Conservation (phyloP, 2,329 filamentous ascomycete species). For the Dothideomycetes sp. region DNA sequence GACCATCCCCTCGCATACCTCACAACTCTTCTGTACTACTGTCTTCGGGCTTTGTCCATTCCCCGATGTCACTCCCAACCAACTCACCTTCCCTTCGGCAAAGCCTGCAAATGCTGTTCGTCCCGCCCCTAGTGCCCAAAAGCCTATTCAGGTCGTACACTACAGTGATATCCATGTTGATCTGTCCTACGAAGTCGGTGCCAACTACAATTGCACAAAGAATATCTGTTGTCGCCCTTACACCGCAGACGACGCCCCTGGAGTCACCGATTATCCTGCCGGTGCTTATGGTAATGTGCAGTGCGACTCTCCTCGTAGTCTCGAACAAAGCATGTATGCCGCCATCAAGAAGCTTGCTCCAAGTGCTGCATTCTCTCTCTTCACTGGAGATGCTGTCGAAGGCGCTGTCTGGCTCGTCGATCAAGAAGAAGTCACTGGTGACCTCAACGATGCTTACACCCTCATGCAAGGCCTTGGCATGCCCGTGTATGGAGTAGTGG, state of each 20-base stretch:
- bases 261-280: conserved; percentile 41
- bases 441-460: conserved; percentile 39
- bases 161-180: conserved; percentile 54
- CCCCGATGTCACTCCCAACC: conserved; percentile 37
- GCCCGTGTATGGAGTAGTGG: conserved; percentile 44
- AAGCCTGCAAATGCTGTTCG: conserved; percentile 30
- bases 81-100: conserved; percentile 36
- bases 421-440: conserved; percentile 24
- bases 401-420: conserved; percentile 36
- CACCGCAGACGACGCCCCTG: conserved; percentile 38
- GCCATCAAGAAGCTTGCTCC: conserved; percentile 31
- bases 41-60: conserved; percentile 47
- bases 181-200: conserved; percentile 44
- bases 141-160: conserved; percentile 47
- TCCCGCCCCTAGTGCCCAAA: conserved; percentile 37
- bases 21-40: conserved; percentile 44
- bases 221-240: conserved; percentile 52
- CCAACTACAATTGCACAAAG: conserved; percentile 48
- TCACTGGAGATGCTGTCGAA: conserved; percentile 52
- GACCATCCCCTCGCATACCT: conserved; percentile 40
- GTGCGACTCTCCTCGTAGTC: conserved; percentile 43
- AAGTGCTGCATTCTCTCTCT: conserved; percentile 46
- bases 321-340: conserved; percentile 46
- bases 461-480: conserved; percentile 35
- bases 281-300: conserved; percentile 45